Evolutionary conservation across 75 land plant species (phyloP).

Genomic region (Pinus albicaulis): DNA sequence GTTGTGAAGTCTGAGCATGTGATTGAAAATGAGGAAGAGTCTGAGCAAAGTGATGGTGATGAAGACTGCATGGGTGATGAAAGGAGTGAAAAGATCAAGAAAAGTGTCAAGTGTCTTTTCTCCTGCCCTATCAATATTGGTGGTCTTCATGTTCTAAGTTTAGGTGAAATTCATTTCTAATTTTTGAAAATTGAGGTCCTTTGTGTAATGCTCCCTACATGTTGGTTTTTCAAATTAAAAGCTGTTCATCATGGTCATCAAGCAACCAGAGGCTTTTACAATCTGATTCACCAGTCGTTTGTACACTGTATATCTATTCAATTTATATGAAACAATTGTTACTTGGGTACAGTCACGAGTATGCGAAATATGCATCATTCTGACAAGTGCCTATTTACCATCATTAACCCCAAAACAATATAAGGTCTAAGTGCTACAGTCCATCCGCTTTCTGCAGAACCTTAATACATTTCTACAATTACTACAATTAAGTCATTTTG

Average conservation of each 20-base stretch:
- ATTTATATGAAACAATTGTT: background rate
- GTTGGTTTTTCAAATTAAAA: background rate
- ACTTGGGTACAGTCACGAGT: background rate
- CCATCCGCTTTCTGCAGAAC: background rate
- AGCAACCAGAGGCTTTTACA: background rate
- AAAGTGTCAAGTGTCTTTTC: slow-evolving; percentile 19
- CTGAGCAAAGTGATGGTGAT: slow-evolving; percentile 30
- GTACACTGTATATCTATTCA: background rate
- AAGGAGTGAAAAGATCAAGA: slow-evolving; percentile 19
- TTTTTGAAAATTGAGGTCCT: background rate
- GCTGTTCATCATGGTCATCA: background rate
- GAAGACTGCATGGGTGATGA: slow-evolving; percentile 43
- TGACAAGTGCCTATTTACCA: background rate
- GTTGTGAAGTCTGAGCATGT: slow-evolving; percentile 16
- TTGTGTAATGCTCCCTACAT: background rate
- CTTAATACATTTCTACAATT: no score
- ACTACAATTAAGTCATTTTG: no score
- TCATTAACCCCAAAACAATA: background rate
- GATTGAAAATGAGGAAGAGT: slow-evolving; percentile 23
- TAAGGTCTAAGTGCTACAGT: background rate
- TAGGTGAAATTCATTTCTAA: slow-evolving; percentile 35
- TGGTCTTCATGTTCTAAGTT: slow-evolving; percentile 55
- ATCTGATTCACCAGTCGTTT: background rate
- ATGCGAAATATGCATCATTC: background rate
- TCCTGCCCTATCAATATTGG: slow-evolving; percentile 58